These are phyloP conservation scores for Lasiodiplodia gonubiensis DNA, from an alignment of 2,329 filamentous ascomycete genomes.

Conservation along the genomic window DNA sequence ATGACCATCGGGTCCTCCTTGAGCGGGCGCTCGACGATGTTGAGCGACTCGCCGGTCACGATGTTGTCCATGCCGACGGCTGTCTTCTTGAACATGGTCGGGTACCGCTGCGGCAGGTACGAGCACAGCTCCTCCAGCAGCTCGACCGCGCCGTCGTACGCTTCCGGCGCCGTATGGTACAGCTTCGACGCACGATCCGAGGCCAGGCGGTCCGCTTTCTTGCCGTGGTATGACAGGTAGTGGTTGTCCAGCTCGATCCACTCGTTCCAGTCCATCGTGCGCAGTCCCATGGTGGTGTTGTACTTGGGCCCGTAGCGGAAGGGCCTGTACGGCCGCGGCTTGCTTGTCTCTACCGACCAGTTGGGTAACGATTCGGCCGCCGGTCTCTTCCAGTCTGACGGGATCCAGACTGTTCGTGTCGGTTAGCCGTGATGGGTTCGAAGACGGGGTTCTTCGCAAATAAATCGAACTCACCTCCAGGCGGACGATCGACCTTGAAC, in stretches of 20 bases:
- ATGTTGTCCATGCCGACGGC: constrained; percentile 71
- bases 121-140: constrained; percentile 73
- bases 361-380: constrained; percentile 65
- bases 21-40: constrained; percentile 68
- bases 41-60: constrained; percentile 73
- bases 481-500: constrained; percentile 44
- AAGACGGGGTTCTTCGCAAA: not conserved
- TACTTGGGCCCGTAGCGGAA: constrained; percentile 80
- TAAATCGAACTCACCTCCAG: constrained; percentile 51
- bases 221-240: constrained; percentile 72
- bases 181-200: constrained; percentile 69
- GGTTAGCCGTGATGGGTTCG: not conserved
- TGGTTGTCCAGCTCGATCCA: constrained; percentile 89
- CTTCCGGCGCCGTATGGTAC: constrained; percentile 71
- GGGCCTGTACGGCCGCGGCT: constrained; percentile 77
- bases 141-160: constrained; percentile 74
- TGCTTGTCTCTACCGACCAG: constrained; percentile 72
- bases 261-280: constrained; percentile 71
- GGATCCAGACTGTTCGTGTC: constrained; percentile 58
- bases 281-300: constrained; percentile 76
- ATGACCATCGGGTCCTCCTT: constrained; percentile 80
- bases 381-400: constrained; percentile 65
- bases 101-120: constrained; percentile 79
- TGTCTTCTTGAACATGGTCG: constrained; percentile 69
- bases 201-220: constrained; percentile 71